phyloP scores from a whole-genome alignment of 495 filamentous ascomycete species.

The Daldinia decipiens region DNA sequence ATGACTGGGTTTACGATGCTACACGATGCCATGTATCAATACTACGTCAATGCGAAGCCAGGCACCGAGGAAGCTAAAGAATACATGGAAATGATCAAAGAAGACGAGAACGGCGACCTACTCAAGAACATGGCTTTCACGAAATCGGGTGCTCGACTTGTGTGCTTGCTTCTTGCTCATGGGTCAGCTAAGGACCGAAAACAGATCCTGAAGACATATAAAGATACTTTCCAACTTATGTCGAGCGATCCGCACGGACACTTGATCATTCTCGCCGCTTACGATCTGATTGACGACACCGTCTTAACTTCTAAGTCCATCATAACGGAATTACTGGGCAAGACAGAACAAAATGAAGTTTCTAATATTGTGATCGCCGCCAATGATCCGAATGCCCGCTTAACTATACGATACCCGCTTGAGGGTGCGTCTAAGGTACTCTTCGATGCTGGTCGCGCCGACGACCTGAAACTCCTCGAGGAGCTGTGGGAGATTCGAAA shows the following conservation, averaged over 20 bases:
- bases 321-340: conserved; percentile 81
- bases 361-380: conserved; percentile 71
- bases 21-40: conserved; percentile 97
- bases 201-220: conserved; percentile 83
- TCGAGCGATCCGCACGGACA: conserved; percentile 81
- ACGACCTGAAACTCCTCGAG: conserved; percentile 71
- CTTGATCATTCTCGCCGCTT: conserved; percentile 81
- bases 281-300: conserved; percentile 94
- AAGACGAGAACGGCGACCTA: conserved; percentile 87
- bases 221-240: conserved; percentile 84
- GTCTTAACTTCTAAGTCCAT: conserved; percentile 85
- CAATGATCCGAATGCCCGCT: conserved; percentile 76
- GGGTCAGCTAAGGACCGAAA: conserved; percentile 93
- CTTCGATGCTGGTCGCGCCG: conserved; percentile 66
- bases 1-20: conserved; percentile 94
- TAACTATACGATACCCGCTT: conserved; percentile 85
- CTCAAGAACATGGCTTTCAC: conserved; percentile 97
- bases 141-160: conserved; percentile 82
- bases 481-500: conserved; percentile 80
- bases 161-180: conserved; percentile 81
- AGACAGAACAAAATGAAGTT: conserved; percentile 65
- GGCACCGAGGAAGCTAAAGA: conserved; percentile 83
- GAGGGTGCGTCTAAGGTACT: conserved; percentile 75
- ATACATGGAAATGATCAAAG: conserved; percentile 89
- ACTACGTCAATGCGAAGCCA: conserved; percentile 80